Base-by-base conservation (phyloP, 2,329 filamentous ascomycete species). In the Claviceps sp. region DNA sequence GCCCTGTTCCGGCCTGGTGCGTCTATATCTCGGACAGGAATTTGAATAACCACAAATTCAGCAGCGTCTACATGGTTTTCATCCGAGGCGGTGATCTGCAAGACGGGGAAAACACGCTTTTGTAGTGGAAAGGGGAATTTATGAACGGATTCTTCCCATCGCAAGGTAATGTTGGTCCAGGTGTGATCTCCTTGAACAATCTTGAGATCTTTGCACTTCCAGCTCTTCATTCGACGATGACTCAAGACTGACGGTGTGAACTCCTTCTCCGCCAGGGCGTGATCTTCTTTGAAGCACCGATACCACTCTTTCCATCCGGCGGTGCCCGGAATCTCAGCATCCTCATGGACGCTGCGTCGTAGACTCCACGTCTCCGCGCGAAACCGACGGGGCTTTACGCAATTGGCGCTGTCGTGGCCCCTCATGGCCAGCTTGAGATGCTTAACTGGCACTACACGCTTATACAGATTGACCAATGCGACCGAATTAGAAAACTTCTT, bases 291-390 rank as follows among this genome's bases (percentile, higher is more conserved):
- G 62, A 88, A 75, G 56, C 72, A 73, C 38, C 64, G 64, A 40
- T 74, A 70, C 62, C 88, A 85, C 64, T 89, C 84, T 0, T 68
- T 69, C 77, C 81, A 87, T 46, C 62, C 70, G 10, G 82, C 84
- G 1, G 81, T 81, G 8, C 78, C 75, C 24, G 60, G 60, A 41
- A 65, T 67, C 17, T 70, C 66, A 5, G 64, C 67, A 59, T 84
- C 74, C 53, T 69, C 68, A 62, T 89, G 85, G 43, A 77, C 66
- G 62, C 80, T 85, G 45, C 74, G 74, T 52, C 85, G 75, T 42
- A 78, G 78, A 50, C 75, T 76, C 85, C 85, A 89, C 17, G 71
- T 74, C 65, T 85, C 82, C 1, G 62, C 50, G 24, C 56, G 57
- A 17, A 61, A 37, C 39, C 58, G 59, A 6, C 48, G 40, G 7